phyloP scores from a whole-genome alignment of 768 basidiomycete genomes.

The Podaxis carcinomalis region DNA sequence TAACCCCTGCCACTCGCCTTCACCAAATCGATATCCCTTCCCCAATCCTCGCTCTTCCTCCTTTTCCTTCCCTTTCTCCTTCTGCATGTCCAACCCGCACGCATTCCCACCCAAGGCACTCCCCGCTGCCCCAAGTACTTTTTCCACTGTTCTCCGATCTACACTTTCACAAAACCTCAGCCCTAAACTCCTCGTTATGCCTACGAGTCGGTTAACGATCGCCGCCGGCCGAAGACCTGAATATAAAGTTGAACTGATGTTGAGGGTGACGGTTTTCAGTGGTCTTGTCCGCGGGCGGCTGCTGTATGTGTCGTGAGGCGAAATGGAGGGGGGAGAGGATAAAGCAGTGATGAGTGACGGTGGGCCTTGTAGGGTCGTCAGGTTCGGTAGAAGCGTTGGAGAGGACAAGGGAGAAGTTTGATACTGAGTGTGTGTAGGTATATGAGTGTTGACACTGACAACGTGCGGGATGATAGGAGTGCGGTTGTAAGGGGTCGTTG shows the following conservation, averaged over 20 bases:
- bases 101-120: conserved; percentile 23
- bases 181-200: conserved; percentile 23
- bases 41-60: background rate
- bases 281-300: conserved; percentile 20
- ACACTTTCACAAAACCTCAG: conserved; percentile 34
- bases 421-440: conserved; percentile 12
- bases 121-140: conserved; percentile 39
- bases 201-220: conserved; percentile 31
- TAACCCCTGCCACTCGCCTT: conserved; percentile 19
- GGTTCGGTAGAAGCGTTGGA: conserved; percentile 34
- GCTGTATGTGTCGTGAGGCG: conserved; percentile 11
- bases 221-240: conserved; percentile 40
- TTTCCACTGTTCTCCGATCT: conserved; percentile 42
- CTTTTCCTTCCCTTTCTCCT: background rate
- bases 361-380: conserved; percentile 34
- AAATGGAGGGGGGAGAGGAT: conserved; percentile 13
- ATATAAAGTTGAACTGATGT: conserved; percentile 41
- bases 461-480: background rate
- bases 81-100: background rate
- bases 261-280: conserved; percentile 30
- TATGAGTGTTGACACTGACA: background rate
- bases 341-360: conserved; percentile 28
- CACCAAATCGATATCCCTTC: conserved; percentile 14
- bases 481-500: conserved; percentile 1
- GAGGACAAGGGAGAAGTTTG: conserved; percentile 22